Evolutionary conservation across 1,284 basidiomycete genomes (phyloP), one percentile per base, ranked within the genome.

Genomic region (Wolfiporia cocos): DNA sequence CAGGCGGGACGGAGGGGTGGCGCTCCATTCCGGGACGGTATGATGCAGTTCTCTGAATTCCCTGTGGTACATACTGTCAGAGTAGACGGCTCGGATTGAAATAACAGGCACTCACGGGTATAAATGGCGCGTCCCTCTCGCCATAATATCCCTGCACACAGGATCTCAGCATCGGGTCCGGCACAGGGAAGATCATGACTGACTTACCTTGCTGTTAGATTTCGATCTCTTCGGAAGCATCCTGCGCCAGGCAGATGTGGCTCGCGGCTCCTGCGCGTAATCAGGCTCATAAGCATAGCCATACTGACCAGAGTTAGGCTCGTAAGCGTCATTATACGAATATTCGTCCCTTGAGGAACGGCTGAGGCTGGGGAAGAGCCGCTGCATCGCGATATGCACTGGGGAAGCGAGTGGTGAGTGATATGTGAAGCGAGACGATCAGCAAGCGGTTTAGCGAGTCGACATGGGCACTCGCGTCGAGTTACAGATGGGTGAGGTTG

Each of bases 311-410:
- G 52, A 46, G 34, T 49, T 44, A 49, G 50, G 53, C 39, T 53
- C 49, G 32, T 57, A 53, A 23, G 48, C 46, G 12, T 55, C 53
- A 41, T 57, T 54, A 20, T 45, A 42, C 31, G 48, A 41, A 37
- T 52, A 55, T 26, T 43, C 47, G 24, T 43, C 38, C 47, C 50
- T 57, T 22, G 57, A 56, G 44, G 58, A 57, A 34, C 60, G 57
- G 41, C 54, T 50, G 19, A 59, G 49, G 17, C 49, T 53, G 20
- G 54, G 53, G 41, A 62, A 59, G 10, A 62, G 42, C 26, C 58
- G 57, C 42, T 58, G 57, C 59, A 61, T 61, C 28, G 12, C 37
- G 37, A 36, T n/a, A 34, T 35, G n/a, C n/a, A n/a, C n/a, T n/a
- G n/a, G n/a, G n/a, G n/a, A n/a, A n/a, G n/a, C n/a, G n/a, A n/a